Evolutionary conservation across 345 rosid species (phyloP), one percentile per base, ranked within the genome.

Genomic region (Bruguiera parviflora): DNA sequence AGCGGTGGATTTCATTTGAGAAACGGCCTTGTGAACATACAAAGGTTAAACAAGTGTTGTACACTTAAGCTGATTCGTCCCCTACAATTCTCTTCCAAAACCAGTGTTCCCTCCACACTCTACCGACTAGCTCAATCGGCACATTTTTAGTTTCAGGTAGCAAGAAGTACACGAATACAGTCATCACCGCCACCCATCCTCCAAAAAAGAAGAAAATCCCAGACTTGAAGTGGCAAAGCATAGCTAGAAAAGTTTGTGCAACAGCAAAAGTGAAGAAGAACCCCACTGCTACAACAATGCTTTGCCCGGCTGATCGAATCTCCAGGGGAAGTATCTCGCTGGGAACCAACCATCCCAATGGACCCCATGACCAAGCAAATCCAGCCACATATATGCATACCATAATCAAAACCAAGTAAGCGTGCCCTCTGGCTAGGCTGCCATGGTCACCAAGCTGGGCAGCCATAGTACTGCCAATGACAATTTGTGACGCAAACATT

Each of bases 361-460:
- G 88, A 15, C 88, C 88, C 88, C 88, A 85, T 0, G 88, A 85
- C 84, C 78, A 78, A 16, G 73, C 86, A 62, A 82, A 85, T 20
- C 83, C 86, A 3, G 83, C 61, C 13, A 82, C 83, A 20, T 82
- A 85, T 3, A 78, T 31, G 28, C 84, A 72, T 71, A 85, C 77
- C 69, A 77, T 31, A 6, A 70, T 10, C 69, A 85, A 28, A 11
- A 82, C 66, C 46, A 63, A 13, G 27, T 69, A 79, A 19, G 88
- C 84, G 2, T 80, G 76, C 33, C 75, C 64, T 74, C 74, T 74
- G 27, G 73, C 68, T 31, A 91, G n/a, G 20, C 75, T 78, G 1
- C 92, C 97, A 21, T 83, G 83, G 37, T 91, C 87, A 21, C 82
- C 88, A 19, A 81, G 69, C 63, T 84, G 68, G 13, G 82, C 77